Conservation (phyloP, 495 filamentous ascomycete species). For the Glarea lozoyensis region DNA sequence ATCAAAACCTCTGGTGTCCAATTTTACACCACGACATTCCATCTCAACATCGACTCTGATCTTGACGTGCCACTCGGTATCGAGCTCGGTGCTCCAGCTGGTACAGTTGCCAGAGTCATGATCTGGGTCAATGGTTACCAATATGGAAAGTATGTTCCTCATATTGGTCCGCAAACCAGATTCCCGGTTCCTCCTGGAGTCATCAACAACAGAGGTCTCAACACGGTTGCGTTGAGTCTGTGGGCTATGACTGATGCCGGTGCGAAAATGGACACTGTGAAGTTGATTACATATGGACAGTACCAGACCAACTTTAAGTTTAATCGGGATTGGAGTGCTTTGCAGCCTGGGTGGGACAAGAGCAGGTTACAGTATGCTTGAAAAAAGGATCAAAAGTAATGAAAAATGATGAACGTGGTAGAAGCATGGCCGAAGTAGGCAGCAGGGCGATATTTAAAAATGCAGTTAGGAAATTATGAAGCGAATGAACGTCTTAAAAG, state of each 20-base stretch:
- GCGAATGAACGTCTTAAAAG: too few relatives aligned
- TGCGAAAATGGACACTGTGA: constrained; percentile 26
- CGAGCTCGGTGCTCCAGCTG: constrained; percentile 35
- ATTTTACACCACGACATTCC: constrained; percentile 53
- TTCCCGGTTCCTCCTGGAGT: constrained; percentile 42
- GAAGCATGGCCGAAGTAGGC: too few relatives aligned
- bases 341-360: constrained; percentile 34
- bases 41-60: constrained; percentile 47
- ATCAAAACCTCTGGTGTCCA: constrained; percentile 44
- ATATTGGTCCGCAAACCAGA: constrained; percentile 38
- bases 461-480: too few relatives aligned
- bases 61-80: constrained; percentile 48
- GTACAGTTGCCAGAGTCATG: constrained; percentile 42
- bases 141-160: constrained; percentile 35
- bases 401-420: too few relatives aligned
- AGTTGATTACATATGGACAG: constrained; percentile 19
- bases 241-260: constrained; percentile 36
- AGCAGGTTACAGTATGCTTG: constrained; percentile 23
- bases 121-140: constrained; percentile 68
- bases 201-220: constrained; percentile 35
- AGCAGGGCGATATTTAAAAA: too few relatives aligned
- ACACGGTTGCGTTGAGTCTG: constrained; percentile 37
- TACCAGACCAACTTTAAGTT: constrained; percentile 38
- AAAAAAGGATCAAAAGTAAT: too few relatives aligned
- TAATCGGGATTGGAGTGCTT: constrained; percentile 32